Evolutionary conservation across 257 asterid species (phyloP).

Genomic region (Gentiana dahurica): DNA sequence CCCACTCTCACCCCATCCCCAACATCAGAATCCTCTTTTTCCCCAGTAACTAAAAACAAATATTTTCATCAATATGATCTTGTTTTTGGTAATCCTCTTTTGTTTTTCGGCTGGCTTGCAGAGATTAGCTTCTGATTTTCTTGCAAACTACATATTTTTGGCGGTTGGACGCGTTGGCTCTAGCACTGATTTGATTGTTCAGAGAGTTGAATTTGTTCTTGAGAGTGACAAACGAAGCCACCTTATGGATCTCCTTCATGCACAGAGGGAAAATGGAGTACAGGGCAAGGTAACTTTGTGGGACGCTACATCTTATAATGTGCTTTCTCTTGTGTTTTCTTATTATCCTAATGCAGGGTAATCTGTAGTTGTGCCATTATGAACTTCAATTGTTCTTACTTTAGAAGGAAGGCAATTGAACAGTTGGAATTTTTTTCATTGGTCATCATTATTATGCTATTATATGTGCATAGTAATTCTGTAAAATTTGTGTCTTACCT

Average conservation of each 20-base stretch:
- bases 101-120: slow-evolving; percentile 28
- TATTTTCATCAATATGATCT: background rate
- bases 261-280: slow-evolving; percentile 51
- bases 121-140: slow-evolving; percentile 92
- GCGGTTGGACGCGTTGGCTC: slow-evolving; percentile 92
- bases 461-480: no score
- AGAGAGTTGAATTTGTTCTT: slow-evolving; percentile 71
- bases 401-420: no score
- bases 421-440: no score
- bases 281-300: slow-evolving; percentile 44
- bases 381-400: no score
- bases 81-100: slow-evolving; percentile 1
- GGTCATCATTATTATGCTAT: no score
- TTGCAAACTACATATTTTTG: slow-evolving; percentile 71
- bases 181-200: slow-evolving; percentile 76
- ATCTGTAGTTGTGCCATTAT: no score
- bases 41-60: no score
- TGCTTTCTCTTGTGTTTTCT: background rate
- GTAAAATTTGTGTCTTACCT: no score
- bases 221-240: slow-evolving; percentile 75
- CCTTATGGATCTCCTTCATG: slow-evolving; percentile 84
- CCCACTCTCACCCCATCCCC: no score
- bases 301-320: background rate
- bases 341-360: no score
- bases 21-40: no score